phyloP scores from a whole-genome alignment of 2,329 filamentous ascomycete genomes.

The Coniochaeta pulveracea region DNA sequence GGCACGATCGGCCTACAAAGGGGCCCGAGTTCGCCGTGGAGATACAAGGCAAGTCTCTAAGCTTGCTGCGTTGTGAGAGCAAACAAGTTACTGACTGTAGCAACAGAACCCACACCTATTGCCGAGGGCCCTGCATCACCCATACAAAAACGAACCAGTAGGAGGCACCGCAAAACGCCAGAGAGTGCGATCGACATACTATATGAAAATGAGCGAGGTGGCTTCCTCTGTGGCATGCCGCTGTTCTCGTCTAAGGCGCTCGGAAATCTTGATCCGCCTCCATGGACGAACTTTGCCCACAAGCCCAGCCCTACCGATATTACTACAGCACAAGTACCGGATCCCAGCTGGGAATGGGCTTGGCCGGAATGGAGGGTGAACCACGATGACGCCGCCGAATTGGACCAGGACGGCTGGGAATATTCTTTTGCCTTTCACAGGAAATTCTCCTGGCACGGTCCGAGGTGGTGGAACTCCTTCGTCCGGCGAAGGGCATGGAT shows the following conservation, averaged over 20 bases:
- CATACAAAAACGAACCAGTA: slow-evolving; percentile 7
- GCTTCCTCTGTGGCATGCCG: slow-evolving; percentile 77
- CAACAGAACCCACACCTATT: slow-evolving; percentile 10
- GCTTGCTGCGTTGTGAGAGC: neutral
- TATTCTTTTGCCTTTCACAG: slow-evolving; percentile 82
- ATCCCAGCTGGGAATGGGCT: slow-evolving; percentile 90
- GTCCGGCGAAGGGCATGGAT: slow-evolving; percentile 87
- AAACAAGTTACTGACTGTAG: neutral
- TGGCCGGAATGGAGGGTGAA: slow-evolving; percentile 56
- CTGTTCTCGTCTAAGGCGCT: slow-evolving; percentile 84
- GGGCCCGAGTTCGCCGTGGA: slow-evolving; percentile 6
- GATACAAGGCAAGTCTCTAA: slow-evolving; percentile 9
- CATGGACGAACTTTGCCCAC: slow-evolving; percentile 69
- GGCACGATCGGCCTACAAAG: neutral
- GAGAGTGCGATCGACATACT: slow-evolving; percentile 68
- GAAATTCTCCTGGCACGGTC: slow-evolving; percentile 74
- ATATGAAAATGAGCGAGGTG: slow-evolving; percentile 91
- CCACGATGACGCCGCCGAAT: slow-evolving; percentile 70
- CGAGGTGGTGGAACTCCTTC: slow-evolving; percentile 89
- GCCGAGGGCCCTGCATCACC: neutral
- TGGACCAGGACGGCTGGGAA: slow-evolving; percentile 90
- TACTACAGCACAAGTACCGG: slow-evolving; percentile 80
- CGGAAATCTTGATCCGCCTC: slow-evolving; percentile 70
- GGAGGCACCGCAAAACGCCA: slow-evolving; percentile 24
- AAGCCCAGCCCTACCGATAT: slow-evolving; percentile 55